phyloP scores from a whole-genome alignment of 1,284 basidiomycete species.

The Leccinum angustisporum region DNA sequence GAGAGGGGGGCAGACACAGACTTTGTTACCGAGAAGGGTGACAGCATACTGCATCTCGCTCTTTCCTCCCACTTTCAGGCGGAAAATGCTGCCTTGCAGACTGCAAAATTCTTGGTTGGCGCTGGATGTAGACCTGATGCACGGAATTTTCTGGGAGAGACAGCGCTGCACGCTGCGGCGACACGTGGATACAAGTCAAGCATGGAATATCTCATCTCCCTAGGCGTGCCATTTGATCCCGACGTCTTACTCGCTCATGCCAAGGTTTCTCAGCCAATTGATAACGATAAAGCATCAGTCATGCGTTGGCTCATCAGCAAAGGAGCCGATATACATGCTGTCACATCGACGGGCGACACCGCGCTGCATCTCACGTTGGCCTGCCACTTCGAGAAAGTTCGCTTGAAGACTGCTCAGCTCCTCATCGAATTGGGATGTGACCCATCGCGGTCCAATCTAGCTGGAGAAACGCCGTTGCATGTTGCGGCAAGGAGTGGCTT shows the following conservation, averaged over 20 bases:
- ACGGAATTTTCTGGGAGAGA: background rate
- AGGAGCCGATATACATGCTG: background rate
- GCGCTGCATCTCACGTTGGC: conserved; percentile 3
- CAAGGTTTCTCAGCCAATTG: too few species aligned
- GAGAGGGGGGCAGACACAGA: background rate
- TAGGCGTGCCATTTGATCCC: background rate
- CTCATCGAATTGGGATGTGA: conserved; percentile 4
- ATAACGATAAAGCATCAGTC: background rate
- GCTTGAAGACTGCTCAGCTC: conserved; percentile 1
- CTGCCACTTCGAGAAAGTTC: background rate
- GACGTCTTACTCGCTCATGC: conserved; percentile 3
- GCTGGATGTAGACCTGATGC: background rate
- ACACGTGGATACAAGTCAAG: background rate
- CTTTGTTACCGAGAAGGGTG: background rate
- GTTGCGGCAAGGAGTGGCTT: conserved; percentile 3
- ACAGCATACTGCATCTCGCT: conserved; percentile 2
- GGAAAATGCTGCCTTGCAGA: background rate
- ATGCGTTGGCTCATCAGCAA: conserved; percentile 7
- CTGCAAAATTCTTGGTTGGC: background rate
- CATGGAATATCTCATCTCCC: conserved; percentile 6
- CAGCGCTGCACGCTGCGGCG: conserved; percentile 2
- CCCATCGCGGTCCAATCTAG: background rate
- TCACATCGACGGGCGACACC: conserved; percentile 1
- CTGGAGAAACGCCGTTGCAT: conserved; percentile 6
- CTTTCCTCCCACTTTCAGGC: background rate